phyloP scores from a whole-genome alignment of 768 basidiomycete species.

The Termitomyces bulborhizus region DNA sequence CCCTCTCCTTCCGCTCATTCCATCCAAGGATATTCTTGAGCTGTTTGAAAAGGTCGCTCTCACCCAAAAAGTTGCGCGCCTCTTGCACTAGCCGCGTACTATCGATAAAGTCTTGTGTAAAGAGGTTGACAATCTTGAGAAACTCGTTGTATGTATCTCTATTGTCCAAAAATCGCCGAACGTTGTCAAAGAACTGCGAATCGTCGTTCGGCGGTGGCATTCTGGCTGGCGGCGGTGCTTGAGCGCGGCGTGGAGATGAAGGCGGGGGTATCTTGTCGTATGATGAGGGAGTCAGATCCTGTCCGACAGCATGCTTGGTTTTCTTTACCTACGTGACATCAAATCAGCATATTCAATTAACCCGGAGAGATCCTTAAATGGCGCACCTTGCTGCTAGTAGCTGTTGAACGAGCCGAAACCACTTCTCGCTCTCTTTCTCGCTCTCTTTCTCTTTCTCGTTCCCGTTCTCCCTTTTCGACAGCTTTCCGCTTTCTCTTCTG shows the following conservation, averaged over 20 bases:
- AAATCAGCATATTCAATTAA: background rate
- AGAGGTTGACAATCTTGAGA: slow-evolving; percentile 90
- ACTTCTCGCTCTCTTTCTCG: slow-evolving; percentile 15
- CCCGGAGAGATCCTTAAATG: background rate
- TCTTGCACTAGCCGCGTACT: slow-evolving; percentile 77
- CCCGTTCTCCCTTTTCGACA: slow-evolving; percentile 38
- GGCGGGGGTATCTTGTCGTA: slow-evolving; percentile 34
- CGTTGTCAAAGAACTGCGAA: slow-evolving; percentile 87
- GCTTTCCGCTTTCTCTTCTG: slow-evolving; percentile 68
- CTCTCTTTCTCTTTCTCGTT: slow-evolving; percentile 18
- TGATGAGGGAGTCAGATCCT: slow-evolving; percentile 32
- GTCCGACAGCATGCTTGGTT: slow-evolving; percentile 29
- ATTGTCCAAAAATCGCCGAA: slow-evolving; percentile 65
- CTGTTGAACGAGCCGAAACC: slow-evolving; percentile 23
- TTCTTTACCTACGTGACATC: slow-evolving; percentile 22
- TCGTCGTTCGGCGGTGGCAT: slow-evolving; percentile 33
- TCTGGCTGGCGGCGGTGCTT: slow-evolving; percentile 22
- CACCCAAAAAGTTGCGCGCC: slow-evolving; percentile 66
- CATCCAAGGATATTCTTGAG: slow-evolving; percentile 86
- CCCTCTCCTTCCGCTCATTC: slow-evolving; percentile 68
- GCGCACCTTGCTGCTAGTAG: slow-evolving; percentile 33
- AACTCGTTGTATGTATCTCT: slow-evolving; percentile 90
- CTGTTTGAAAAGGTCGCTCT: slow-evolving; percentile 72
- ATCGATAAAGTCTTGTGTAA: slow-evolving; percentile 92
- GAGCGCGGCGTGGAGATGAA: slow-evolving; percentile 19